Percentiles rank a stretch among this genome's conserved stretches.
Evolutionary conservation across 2,329 filamentous ascomycete species (phyloP).

Genomic region (Berkeleyomyces rouxiae): DNA sequence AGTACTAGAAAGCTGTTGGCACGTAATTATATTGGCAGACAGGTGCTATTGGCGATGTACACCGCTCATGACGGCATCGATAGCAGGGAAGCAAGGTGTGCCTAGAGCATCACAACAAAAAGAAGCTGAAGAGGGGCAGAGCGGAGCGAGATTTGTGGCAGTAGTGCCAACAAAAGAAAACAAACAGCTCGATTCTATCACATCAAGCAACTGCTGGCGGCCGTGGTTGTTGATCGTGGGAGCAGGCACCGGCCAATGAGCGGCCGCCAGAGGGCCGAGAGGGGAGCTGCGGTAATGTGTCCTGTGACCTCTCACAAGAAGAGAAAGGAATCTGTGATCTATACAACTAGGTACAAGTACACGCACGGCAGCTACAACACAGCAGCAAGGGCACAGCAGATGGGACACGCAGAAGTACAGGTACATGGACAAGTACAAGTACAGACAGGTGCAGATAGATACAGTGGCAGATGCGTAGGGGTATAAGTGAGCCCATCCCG

Average conservation of each 20-base stretch:
- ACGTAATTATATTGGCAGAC: not conserved
- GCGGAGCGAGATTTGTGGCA: not conserved
- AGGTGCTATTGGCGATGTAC: not conserved
- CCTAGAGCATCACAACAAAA: not conserved
- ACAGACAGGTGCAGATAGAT: not conserved
- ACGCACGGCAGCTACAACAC: not conserved
- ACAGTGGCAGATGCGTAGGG: not conserved
- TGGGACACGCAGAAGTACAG: not conserved
- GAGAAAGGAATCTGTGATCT: not conserved
- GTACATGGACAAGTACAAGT: not conserved
- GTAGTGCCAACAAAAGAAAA: not conserved
- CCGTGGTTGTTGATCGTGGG: not conserved
- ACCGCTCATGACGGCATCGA: constrained; percentile 1
- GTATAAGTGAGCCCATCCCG: not conserved
- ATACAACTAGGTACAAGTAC: not conserved
- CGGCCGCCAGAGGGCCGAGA: not conserved
- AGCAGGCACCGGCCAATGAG: not conserved
- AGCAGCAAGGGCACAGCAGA: not conserved
- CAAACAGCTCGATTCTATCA: not conserved
- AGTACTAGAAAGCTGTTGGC: not conserved
- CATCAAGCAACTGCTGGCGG: not conserved
- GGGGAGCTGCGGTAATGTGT: not conserved
- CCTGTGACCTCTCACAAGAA: not conserved
- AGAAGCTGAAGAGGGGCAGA: not conserved
- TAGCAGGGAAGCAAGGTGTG: not conserved